A percentile compares a stretch with the other conserved stretches of the same genome.
Conservation (phyloP, 495 filamentous ascomycete genomes). For the Tuber magnatum region DNA sequence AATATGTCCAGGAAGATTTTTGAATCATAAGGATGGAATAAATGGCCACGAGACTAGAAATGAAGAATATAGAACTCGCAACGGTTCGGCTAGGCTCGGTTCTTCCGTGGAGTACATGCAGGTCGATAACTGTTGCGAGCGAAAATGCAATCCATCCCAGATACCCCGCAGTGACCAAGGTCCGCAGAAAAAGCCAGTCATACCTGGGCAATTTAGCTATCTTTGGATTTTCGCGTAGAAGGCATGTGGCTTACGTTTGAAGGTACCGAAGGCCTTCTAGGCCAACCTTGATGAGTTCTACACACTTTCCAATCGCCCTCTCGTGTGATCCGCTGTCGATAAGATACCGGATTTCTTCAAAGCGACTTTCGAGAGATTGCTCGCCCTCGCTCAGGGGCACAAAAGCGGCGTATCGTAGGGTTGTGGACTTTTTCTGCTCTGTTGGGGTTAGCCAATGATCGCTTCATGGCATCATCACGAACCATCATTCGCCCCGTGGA, state of each 20-base stretch:
- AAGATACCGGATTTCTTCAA: conserved; percentile 57
- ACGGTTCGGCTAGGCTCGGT: conserved; percentile 59
- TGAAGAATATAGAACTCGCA: conserved; percentile 59
- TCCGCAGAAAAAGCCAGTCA: conserved; percentile 95
- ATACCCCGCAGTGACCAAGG: conserved; percentile 89
- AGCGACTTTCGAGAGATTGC: conserved; percentile 59
- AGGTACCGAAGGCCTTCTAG: conserved; percentile 86
- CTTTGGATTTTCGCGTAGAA: background rate
- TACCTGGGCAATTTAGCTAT: conserved; percentile 44
- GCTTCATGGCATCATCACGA: conserved; percentile 11
- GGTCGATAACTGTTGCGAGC: conserved; percentile 80
- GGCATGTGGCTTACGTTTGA: conserved; percentile 55
- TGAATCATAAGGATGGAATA: conserved; percentile 75
- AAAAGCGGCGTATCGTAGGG: conserved; percentile 72
- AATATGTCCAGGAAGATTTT: conserved; percentile 75
- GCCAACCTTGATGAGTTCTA: conserved; percentile 65
- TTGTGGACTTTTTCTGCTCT: conserved; percentile 64
- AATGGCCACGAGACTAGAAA: conserved; percentile 63
- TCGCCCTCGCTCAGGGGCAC: conserved; percentile 53
- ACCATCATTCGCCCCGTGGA: conserved; percentile 12
- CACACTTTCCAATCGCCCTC: conserved; percentile 66
- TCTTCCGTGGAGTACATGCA: conserved; percentile 73
- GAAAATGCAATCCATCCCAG: conserved; percentile 96
- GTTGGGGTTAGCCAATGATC: conserved; percentile 4
- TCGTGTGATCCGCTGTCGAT: conserved; percentile 63